Base-by-base conservation (phyloP, 2,329 filamentous ascomycete genomes). In the Juglanconis oblonga region DNA sequence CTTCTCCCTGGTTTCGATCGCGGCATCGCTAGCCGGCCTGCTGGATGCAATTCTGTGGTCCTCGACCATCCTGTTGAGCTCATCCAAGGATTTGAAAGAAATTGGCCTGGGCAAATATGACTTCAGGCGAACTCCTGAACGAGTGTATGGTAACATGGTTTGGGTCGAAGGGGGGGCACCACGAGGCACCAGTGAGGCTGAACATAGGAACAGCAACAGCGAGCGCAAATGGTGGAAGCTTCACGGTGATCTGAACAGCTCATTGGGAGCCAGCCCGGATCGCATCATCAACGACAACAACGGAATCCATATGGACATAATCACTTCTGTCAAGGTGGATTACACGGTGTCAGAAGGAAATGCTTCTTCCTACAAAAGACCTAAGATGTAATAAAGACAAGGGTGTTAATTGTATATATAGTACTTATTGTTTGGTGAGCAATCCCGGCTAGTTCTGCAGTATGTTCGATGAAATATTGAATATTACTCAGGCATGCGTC, bases 11-110 rank as follows among this genome's bases (percentile, higher is more conserved):
- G 55, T 44, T 13, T 57, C 47, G 6, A 29, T 33, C 31, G 10
- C 52, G 1, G 51, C 55, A 31, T 50, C 55, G 14, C 82, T 87
- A 36, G 78, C 81, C 0, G 83, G 83, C 11, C 82, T 77, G 72
- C 73, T 85, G 8, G 83, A 86, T 62, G 81, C 82, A 6, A 61
- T 81, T 0, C 68, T 86, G 3, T 86, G 85, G 64, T 77, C 79
- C 4, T 74, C 77, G 10, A 83, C 85, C 55, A 74, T 85, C 36
- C 84, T 84, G 58, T 68, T 69, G 0, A 67, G 78, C 9, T 74
- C 76, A 33, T 61, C 63, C 1, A 70, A 72, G 3, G 74, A 76
- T 0, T 70, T 70, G 0, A 73, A 78, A 9, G 78, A 82, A 17
- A 77, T 78, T 0, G 82, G 82, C 0, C 65, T 85, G 7, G 72